A percentile compares a stretch with the other conserved stretches of the same genome.
These are phyloP conservation scores for Stemphylium vesicarium DNA, from an alignment of 2,329 filamentous ascomycete species.

Conservation along the genomic window DNA sequence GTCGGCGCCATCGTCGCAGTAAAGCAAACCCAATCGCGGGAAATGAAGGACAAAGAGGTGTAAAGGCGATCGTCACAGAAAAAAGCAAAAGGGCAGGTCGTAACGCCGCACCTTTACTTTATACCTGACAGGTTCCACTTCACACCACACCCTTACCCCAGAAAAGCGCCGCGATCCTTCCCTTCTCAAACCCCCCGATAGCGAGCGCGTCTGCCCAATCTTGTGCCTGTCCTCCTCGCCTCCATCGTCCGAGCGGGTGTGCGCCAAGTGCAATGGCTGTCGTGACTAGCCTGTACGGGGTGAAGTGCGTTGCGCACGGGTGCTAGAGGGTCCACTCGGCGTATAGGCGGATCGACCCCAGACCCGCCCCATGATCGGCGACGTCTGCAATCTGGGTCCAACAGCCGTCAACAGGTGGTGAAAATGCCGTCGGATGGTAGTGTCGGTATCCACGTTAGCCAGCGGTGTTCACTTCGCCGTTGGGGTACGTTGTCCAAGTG, in stretches of 20 bases:
- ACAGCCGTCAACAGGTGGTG: conserved; percentile 6
- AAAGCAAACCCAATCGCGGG: too few species aligned
- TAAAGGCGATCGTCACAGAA: not conserved
- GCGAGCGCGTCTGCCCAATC: conserved; percentile 6
- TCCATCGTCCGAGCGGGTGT: not conserved
- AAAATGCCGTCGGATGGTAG: too few species aligned
- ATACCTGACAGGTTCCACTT: not conserved
- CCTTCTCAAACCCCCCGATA: not conserved
- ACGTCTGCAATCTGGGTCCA: conserved; percentile 2
- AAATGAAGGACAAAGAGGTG: too few species aligned
- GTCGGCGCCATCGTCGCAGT: not conserved
- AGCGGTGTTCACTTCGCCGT: too few species aligned
- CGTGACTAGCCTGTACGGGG: conserved; percentile 6
- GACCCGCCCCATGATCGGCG: conserved; percentile 10
- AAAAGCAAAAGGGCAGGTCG: conserved; percentile 2
- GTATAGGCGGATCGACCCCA: conserved; percentile 11
- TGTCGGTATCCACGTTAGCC: too few species aligned
- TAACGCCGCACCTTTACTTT: conserved; percentile 14
- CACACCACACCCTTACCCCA: not conserved
- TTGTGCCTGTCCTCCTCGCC: conserved; percentile 1
- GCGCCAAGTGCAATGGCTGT: conserved; percentile 11
- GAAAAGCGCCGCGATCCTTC: not conserved
- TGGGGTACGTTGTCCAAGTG: too few species aligned
- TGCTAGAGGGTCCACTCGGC: conserved; percentile 12
- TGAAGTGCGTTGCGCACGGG: conserved; percentile 1